Conservation (phyloP, 164 flowering plant species). For the Nymphaea colorata region DNA sequence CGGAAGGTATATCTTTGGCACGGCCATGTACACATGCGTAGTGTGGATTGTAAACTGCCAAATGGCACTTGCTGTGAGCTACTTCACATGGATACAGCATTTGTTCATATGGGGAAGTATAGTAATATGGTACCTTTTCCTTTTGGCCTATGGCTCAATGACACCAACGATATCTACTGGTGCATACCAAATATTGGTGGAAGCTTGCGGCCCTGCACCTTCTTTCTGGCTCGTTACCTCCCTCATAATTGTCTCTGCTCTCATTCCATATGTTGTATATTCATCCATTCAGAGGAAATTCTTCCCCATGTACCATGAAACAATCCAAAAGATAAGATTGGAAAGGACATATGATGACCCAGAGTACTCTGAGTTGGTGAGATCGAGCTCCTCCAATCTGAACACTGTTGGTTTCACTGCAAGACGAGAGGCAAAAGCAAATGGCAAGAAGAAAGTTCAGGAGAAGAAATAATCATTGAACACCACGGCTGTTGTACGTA, state of each 20-base stretch:
- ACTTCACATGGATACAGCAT: slow-evolving; percentile 88
- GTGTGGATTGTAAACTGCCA: slow-evolving; percentile 94
- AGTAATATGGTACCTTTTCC: slow-evolving; percentile 67
- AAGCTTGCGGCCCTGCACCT: slow-evolving; percentile 74
- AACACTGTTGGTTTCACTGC: slow-evolving; percentile 69
- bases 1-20: slow-evolving; percentile 56
- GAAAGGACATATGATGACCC: slow-evolving; percentile 43
- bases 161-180: slow-evolving; percentile 37
- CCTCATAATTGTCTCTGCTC: slow-evolving; percentile 37
- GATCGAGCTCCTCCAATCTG: slow-evolving; percentile 52
- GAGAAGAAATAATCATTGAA: neutral
- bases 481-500: neutral
- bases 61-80: slow-evolving; percentile 67
- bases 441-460: neutral
- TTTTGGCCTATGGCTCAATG: slow-evolving; percentile 59
- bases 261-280: slow-evolving; percentile 56
- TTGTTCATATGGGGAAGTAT: slow-evolving; percentile 76
- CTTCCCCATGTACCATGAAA: slow-evolving; percentile 80
- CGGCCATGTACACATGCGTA: slow-evolving; percentile 75
- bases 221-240: slow-evolving; percentile 57
- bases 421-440: slow-evolving; percentile 22
- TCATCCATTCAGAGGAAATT: slow-evolving; percentile 59
- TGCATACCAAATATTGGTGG: slow-evolving; percentile 63
- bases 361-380: slow-evolving; percentile 42
- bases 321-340: slow-evolving; percentile 71